Percentiles rank a stretch among this genome's conserved stretches.
These are phyloP conservation scores for Pulicaria dysenterica DNA, from an alignment of 129 eudicot genomes.

Conservation along the genomic window DNA sequence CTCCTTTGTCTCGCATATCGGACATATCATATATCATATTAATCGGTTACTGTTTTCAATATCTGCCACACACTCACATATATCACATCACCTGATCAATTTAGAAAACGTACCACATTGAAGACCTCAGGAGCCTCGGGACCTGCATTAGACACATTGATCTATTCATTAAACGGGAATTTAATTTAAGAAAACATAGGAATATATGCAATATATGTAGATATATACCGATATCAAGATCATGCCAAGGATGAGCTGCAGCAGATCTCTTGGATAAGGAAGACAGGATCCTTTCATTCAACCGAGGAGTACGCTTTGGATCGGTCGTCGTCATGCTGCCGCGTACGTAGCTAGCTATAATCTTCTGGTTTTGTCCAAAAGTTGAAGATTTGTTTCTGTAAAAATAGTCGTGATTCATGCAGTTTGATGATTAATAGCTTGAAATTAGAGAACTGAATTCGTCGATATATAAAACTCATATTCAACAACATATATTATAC, in stretches of 20 bases:
- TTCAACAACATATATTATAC: background rate
- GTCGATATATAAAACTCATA: background rate
- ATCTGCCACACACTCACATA: no score
- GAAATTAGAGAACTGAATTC: background rate
- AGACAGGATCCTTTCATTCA: constrained; percentile 90
- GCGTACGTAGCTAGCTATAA: background rate
- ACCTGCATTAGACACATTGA: constrained; percentile 42
- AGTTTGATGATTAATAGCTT: background rate
- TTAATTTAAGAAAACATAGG: background rate
- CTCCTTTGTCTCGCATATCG: no score
- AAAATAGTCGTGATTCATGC: constrained; percentile 8
- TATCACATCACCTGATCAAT: no score
- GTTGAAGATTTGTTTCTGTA: constrained; percentile 13
- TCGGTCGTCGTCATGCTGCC: constrained; percentile 28
- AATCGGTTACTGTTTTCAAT: no score
- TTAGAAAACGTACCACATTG: constrained; percentile 56
- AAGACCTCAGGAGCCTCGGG: constrained; percentile 74
- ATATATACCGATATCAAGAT: constrained; percentile 77
- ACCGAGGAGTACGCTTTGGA: constrained; percentile 44
- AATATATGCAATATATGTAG: background rate
- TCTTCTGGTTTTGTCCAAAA: background rate
- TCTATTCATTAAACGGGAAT: background rate
- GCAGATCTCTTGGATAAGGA: constrained; percentile 87
- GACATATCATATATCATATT: no score
- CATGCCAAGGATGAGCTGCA: constrained; percentile 99